Percentiles rank a stretch among this genome's conserved stretches.
Conservation (phyloP, 805 yeast genomes). For the Deakozyma indianensis region DNA sequence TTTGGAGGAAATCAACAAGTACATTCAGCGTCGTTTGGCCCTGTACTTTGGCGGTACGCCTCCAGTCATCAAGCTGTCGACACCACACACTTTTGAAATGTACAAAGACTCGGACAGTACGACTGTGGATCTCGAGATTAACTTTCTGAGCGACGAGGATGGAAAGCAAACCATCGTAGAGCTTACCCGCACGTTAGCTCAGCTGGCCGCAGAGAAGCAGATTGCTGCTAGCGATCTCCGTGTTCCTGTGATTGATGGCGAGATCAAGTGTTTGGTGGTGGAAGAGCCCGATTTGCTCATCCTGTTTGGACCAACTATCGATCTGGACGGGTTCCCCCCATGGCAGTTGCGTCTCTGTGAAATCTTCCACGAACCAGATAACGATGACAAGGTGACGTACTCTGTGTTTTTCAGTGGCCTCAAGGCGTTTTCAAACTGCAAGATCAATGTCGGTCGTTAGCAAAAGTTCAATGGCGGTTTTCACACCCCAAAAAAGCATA, state of each 20-base stretch:
- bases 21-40: slow-evolving; percentile 43
- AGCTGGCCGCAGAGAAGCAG: slow-evolving; percentile 47
- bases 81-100: slow-evolving; percentile 42
- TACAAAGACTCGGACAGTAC: slow-evolving; percentile 14
- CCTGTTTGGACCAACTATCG: slow-evolving; percentile 73
- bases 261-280: slow-evolving; percentile 51
- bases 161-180: slow-evolving; percentile 87
- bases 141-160: slow-evolving; percentile 58
- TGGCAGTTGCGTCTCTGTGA: slow-evolving; percentile 93
- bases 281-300: slow-evolving; percentile 85
- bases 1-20: slow-evolving; percentile 31
- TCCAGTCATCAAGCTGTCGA: slow-evolving; percentile 22
- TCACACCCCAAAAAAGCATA: too few relatives aligned
- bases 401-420: slow-evolving; percentile 52
- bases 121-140: slow-evolving; percentile 33
- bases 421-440: slow-evolving; percentile 50
- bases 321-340: slow-evolving; percentile 91
- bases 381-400: slow-evolving; percentile 57
- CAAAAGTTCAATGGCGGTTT: background rate
- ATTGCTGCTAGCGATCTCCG: slow-evolving; percentile 53
- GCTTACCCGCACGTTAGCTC: slow-evolving; percentile 74
- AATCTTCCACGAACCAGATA: slow-evolving; percentile 82
- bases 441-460: slow-evolving; percentile 61
- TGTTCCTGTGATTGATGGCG: slow-evolving; percentile 50
- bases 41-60: slow-evolving; percentile 46